Percentiles rank a stretch among this genome's conserved stretches.
phyloP scores from a whole-genome alignment of 208 protist genomes.

The Leishmania major region DNA sequence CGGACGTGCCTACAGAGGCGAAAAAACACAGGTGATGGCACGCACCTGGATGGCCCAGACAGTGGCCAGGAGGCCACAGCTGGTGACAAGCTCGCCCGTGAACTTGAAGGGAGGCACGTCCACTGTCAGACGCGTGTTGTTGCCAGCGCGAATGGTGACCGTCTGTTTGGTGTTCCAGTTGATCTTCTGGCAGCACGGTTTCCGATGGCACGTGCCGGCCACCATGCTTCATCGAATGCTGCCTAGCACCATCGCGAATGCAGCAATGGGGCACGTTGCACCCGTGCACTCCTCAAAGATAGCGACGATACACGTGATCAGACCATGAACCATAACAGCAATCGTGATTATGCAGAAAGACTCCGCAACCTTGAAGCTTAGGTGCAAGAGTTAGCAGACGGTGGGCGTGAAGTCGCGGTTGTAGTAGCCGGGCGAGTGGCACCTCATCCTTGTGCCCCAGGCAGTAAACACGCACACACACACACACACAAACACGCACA shows the following conservation, averaged over 20 bases:
- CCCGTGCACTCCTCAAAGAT: constrained; percentile 35
- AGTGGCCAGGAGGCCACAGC: constrained; percentile 47
- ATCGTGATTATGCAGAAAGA: constrained; percentile 74
- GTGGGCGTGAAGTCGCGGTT: constrained; percentile 40
- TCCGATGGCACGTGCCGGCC: constrained; percentile 51
- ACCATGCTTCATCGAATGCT: constrained; percentile 52
- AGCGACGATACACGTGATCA: constrained; percentile 26
- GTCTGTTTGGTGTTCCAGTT: constrained; percentile 26
- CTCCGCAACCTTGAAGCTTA: constrained; percentile 51
- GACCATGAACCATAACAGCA: constrained; percentile 38
- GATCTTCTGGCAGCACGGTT: constrained; percentile 43
- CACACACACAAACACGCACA: constrained; percentile 32
- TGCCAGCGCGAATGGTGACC: constrained; percentile 22
- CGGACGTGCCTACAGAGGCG: constrained; percentile 25
- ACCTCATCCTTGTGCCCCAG: constrained; percentile 60
- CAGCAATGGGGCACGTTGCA: constrained; percentile 30
- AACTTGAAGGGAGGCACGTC: constrained; percentile 44
- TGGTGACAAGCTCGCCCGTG: constrained; percentile 45
- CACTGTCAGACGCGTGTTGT: constrained; percentile 19
- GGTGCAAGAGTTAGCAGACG: constrained; percentile 51
- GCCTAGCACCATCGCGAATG: constrained; percentile 31
- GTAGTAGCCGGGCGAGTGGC: constrained; percentile 44
- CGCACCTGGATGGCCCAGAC: constrained; percentile 53
- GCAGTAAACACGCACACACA: constrained; percentile 12
- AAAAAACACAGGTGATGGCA: constrained; percentile 38